These are phyloP conservation scores for Beauveria australis DNA, from an alignment of 2,329 filamentous ascomycete species.

Conservation along the genomic window DNA sequence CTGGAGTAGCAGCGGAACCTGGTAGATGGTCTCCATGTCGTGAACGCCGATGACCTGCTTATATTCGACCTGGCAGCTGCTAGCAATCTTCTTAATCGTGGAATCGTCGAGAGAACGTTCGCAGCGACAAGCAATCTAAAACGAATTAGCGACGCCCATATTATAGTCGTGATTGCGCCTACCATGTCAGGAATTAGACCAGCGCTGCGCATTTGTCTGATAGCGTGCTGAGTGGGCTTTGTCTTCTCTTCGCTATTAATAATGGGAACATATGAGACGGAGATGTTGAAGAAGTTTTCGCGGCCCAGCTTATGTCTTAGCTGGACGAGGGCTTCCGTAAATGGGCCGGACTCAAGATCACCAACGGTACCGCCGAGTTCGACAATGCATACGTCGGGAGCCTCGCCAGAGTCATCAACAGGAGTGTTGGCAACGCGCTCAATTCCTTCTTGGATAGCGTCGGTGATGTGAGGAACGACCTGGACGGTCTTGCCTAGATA, in stretches of 20 bases:
- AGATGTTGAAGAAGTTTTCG: constrained; percentile 79
- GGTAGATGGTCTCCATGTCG: constrained; percentile 85
- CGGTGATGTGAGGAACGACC: constrained; percentile 76
- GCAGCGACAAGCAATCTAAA: constrained; percentile 84
- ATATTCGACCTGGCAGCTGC: constrained; percentile 77
- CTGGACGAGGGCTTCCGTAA: constrained; percentile 79
- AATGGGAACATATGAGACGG: constrained; percentile 75
- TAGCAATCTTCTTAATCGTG: constrained; percentile 81
- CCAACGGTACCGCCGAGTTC: constrained; percentile 52
- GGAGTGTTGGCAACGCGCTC: constrained; percentile 76
- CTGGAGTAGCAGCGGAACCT: constrained; percentile 72
- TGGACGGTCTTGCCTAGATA: constrained; percentile 65
- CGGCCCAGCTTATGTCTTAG: constrained; percentile 63
- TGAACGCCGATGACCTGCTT: constrained; percentile 85
- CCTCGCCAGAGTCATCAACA: constrained; percentile 73
- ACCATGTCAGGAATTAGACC: constrained; percentile 66
- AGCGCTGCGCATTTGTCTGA: constrained; percentile 74
- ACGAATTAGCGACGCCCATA: background rate
- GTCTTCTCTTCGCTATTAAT: constrained; percentile 73
- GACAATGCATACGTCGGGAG: constrained; percentile 81
- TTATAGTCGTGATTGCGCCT: constrained; percentile 16
- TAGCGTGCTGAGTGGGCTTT: constrained; percentile 90
- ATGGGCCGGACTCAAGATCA: constrained; percentile 81
- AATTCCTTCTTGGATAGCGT: constrained; percentile 90
- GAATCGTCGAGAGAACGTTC: constrained; percentile 62